Percentiles rank a stretch among this genome's conserved stretches.
These are phyloP conservation scores for Pythium rhizo-oryzae DNA, from an alignment of 352 stramenopile genomes.

Conservation along the genomic window DNA sequence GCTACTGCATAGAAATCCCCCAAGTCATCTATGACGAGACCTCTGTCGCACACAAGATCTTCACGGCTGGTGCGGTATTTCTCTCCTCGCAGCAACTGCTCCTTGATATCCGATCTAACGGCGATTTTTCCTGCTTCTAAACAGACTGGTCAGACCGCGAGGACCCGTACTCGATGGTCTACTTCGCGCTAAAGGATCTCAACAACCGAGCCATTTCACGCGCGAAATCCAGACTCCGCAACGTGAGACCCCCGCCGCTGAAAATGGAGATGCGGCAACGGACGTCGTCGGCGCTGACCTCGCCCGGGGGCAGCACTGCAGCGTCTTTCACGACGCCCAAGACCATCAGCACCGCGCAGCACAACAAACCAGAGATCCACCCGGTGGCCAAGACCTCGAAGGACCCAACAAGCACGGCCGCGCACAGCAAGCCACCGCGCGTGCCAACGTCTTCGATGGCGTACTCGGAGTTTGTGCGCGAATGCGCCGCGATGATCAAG, in stretches of 20 bases:
- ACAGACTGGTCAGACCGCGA: constrained; percentile 56
- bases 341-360: background rate
- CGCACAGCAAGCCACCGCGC: background rate
- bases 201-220: constrained; percentile 6
- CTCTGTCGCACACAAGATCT: constrained; percentile 70
- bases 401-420: background rate
- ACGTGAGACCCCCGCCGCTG: constrained; percentile 4
- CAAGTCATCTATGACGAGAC: constrained; percentile 52
- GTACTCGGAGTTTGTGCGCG: constrained; percentile 30
- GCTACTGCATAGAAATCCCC: constrained; percentile 46
- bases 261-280: constrained; percentile 26
- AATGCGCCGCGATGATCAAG: constrained; percentile 28
- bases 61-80: constrained; percentile 49
- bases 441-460: background rate
- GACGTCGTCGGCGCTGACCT: background rate
- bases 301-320: background rate
- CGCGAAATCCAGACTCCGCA: background rate
- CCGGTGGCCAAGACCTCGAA: constrained; percentile 7
- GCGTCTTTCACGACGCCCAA: background rate
- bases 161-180: constrained; percentile 60
- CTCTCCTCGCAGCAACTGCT: background rate
- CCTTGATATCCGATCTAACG: background rate
- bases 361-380: constrained; percentile 12
- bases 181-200: constrained; percentile 45
- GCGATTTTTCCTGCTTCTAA: background rate